Percentiles rank a stretch among this genome's conserved stretches.
Evolutionary conservation across 352 stramenopile genomes (phyloP).

Genomic region (Globisporangium parvum): DNA sequence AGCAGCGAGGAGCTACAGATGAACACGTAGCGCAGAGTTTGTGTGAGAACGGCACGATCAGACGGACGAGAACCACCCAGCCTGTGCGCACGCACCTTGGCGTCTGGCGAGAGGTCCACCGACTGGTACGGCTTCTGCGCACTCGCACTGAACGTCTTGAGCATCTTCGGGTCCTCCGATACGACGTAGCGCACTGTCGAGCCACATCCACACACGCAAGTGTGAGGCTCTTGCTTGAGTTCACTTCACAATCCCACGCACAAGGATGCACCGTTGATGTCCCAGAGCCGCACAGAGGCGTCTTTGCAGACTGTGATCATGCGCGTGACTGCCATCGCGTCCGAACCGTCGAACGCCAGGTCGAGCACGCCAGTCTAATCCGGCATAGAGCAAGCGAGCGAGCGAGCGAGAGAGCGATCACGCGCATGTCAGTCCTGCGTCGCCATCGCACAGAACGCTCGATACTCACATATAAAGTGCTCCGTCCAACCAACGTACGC

Average conservation of each 20-base stretch:
- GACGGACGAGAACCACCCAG: not conserved
- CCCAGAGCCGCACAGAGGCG: slow-evolving; percentile 64
- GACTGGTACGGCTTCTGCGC: slow-evolving; percentile 46
- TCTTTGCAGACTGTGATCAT: slow-evolving; percentile 79
- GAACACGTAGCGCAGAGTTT: too few species aligned
- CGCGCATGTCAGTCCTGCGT: too few species aligned
- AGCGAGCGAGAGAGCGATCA: too few species aligned
- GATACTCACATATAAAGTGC: not conserved
- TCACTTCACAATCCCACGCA: too few species aligned
- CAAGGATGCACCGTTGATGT: slow-evolving; percentile 62
- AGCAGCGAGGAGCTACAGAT: slow-evolving; percentile 45
- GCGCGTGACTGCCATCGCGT: slow-evolving; percentile 58
- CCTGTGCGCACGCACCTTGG: slow-evolving; percentile 34
- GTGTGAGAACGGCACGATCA: not conserved
- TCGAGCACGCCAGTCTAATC: slow-evolving; percentile 65
- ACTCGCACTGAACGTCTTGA: slow-evolving; percentile 56
- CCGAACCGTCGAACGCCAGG: slow-evolving; percentile 69
- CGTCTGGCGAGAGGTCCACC: slow-evolving; percentile 56
- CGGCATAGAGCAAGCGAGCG: too few species aligned
- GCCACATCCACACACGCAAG: not conserved
- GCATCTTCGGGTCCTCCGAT: slow-evolving; percentile 69
- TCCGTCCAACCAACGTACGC: slow-evolving; percentile 40
- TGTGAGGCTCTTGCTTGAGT: not conserved
- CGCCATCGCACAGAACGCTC: not conserved
- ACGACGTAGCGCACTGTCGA: slow-evolving; percentile 67